phyloP scores from a whole-genome alignment of 352 stramenopile species.

The Globisporangium takayamanum region DNA sequence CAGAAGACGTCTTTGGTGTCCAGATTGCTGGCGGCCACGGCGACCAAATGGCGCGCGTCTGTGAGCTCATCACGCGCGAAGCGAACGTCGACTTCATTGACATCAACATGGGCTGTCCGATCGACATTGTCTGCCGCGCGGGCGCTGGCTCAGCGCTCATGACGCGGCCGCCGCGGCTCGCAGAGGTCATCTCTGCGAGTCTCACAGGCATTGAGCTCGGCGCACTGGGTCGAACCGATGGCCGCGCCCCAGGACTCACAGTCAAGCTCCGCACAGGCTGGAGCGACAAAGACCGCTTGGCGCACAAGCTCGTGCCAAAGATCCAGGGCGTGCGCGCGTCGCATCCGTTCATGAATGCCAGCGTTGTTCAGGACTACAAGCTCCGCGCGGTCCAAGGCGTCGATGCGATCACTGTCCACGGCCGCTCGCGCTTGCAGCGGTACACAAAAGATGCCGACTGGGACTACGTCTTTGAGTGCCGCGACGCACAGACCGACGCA shows the following conservation, averaged over 20 bases:
- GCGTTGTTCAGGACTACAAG: constrained; percentile 63
- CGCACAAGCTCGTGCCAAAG: constrained; percentile 90
- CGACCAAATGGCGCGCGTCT: constrained; percentile 92
- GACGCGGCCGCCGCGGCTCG: constrained; percentile 86
- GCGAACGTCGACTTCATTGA: constrained; percentile 97
- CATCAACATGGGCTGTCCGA: constrained; percentile 99
- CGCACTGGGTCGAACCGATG: constrained; percentile 20
- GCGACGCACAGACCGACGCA: constrained; percentile 48
- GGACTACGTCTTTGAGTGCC: constrained; percentile 95
- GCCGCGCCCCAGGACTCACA: constrained; percentile 75
- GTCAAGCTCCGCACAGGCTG: constrained; percentile 98
- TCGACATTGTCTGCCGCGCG: constrained; percentile 91
- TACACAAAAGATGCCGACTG: constrained; percentile 98
- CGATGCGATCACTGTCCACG: constrained; percentile 90
- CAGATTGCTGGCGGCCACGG: constrained; percentile 92
- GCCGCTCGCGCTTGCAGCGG: constrained; percentile 93
- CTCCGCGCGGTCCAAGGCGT: constrained; percentile 56
- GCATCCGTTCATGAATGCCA: constrained; percentile 70
- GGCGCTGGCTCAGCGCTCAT: constrained; percentile 93
- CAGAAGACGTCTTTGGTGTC: constrained; percentile 98
- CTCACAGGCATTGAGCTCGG: constrained; percentile 80
- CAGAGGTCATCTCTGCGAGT: constrained; percentile 86
- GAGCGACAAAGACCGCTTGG: constrained; percentile 93
- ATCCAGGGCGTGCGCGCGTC: constrained; percentile 75
- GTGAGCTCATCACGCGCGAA: constrained; percentile 91